Base-by-base conservation (phyloP, 2,329 filamentous ascomycete genomes). In the Pseudocercospora pini-densiflorae region DNA sequence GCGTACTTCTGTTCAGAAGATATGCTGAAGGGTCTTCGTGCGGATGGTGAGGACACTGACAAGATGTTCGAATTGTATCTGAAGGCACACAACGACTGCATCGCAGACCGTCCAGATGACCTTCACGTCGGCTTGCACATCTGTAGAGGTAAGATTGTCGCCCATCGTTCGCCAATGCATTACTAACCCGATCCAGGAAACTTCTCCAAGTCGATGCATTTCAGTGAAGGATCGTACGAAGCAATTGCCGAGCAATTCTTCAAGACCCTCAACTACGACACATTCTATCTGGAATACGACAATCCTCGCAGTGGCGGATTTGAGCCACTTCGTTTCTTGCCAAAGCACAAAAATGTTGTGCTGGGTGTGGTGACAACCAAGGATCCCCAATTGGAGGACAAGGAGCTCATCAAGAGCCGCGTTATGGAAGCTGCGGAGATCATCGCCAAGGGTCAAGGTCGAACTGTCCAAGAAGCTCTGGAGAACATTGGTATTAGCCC, bases 231-330 rank as follows among this genome's bases (percentile, higher is more conserved):
- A 64, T 76, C 72, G 47, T 79, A 79, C 70, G 78, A 79, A 68
- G 69, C 71, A 27, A 79, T 79, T 66, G 78, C 78, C 16, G 73
- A 77, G 73, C 70, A 67, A 12, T 77, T 79, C 73, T 79, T 79
- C 74, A 75, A 75, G 68, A 73, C 75, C 1, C 74, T 79, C 63
- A 76, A 78, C 68, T 79, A 78, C 65, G 77, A 79, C 67, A 79
- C 77, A 31, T 79, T 79, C 71, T 79, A 79, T 71, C 74, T 79
- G 53, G 78, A 79, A 67, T 79, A 79, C 70, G 78, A 79, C 70
- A 79, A 78, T 65, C 73, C 74, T 21, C 75, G 77, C 23, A 77
- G 75, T 31, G 78, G 78, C 61, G 77, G 77, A 24, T 79, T 79
- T 68, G 78, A 79, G 70, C 78, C 78, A 6, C 72, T 79, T 31